Base-by-base conservation (phyloP, 1,284 basidiomycete genomes). In the Sphaerobolus stellatus region DNA sequence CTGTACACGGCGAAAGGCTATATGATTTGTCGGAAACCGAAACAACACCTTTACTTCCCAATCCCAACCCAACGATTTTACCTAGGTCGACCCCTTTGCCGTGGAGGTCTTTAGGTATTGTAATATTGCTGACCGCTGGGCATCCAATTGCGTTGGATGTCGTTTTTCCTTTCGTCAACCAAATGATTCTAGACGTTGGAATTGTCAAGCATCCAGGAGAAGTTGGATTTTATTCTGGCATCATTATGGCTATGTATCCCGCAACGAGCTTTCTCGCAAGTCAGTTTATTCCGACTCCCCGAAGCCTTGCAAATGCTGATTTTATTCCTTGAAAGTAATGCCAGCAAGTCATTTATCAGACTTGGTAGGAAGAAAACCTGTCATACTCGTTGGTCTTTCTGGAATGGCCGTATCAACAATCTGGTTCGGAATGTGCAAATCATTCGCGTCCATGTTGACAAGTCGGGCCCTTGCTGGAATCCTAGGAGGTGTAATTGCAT, bases 171-270 rank as follows among this genome's bases (percentile, higher is more conserved):
- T 62, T 62, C 31, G 52, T 64, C 24, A 59, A 61, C 40, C 59
- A 61, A 50, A 62, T 64, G 59, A 54, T 64, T n/a, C 34, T 64
- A 14, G 62, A 64, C 16, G 60, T 59, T 40, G 62, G 62, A n/a
- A 57, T 64, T 5, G 59, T 61, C 13, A 53, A 55, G n/a, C 58
- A 64, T 52, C 62, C 62, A 5, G 56, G 59, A 48, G 40, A 49
- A n/a, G 62, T 62, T 13, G 62, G 62, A 18, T 64, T 57, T 46
- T 64, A 62, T 48, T 60, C 59, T 22, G 62, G 62, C 18, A 31
- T 62, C 18, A 57, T 62, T 18, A 61, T 62, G 36, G 60, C 60
- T 11, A 51, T 59, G 27, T 63, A 56, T 45, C 53, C 58, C 4
- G 31, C 57, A 31, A 60, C 54, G 54, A 57, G 59, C 34, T 60